phyloP scores from a whole-genome alignment of 2,329 filamentous ascomycete genomes.

The Aspergillus viridinutans region DNA sequence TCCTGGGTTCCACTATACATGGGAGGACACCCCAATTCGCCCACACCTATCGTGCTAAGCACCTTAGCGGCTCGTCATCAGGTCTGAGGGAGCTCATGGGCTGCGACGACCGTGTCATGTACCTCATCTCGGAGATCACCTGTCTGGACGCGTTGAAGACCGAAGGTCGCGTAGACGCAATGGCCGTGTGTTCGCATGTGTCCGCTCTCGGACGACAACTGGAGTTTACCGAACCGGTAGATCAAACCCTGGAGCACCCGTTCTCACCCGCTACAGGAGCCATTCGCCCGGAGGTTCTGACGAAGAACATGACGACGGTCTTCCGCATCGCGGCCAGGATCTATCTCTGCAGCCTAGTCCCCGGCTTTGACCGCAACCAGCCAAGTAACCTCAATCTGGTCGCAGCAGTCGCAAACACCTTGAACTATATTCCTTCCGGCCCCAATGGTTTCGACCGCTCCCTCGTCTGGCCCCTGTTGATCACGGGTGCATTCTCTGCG shows the following conservation, averaged over 20 bases:
- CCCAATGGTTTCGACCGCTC: slow-evolving; percentile 81
- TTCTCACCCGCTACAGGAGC: slow-evolving; percentile 59
- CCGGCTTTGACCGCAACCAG: slow-evolving; percentile 75
- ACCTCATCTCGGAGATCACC: slow-evolving; percentile 93
- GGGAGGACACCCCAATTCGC: slow-evolving; percentile 83
- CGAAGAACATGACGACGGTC: slow-evolving; percentile 80
- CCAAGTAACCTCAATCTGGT: slow-evolving; percentile 71
- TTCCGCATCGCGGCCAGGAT: slow-evolving; percentile 92
- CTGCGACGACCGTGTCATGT: slow-evolving; percentile 96
- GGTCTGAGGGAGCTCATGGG: slow-evolving; percentile 93
- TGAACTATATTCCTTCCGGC: slow-evolving; percentile 79
- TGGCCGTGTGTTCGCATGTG: slow-evolving; percentile 83
- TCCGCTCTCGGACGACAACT: slow-evolving; percentile 83
- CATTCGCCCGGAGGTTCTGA: slow-evolving; percentile 76
- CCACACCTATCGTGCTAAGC: slow-evolving; percentile 92
- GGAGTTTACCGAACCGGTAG: slow-evolving; percentile 68
- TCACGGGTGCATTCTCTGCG: slow-evolving; percentile 74
- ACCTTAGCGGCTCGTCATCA: slow-evolving; percentile 61
- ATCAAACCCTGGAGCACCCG: slow-evolving; percentile 58
- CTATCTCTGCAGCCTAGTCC: slow-evolving; percentile 93
- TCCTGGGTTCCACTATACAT: slow-evolving; percentile 88
- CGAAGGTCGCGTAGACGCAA: slow-evolving; percentile 73
- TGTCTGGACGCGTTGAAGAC: slow-evolving; percentile 87
- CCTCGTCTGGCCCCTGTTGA: slow-evolving; percentile 87
- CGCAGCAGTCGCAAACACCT: slow-evolving; percentile 68